A percentile compares a stretch with the other conserved stretches of the same genome.
These are phyloP conservation scores for Kuraishia molischiana DNA, from an alignment of 805 yeast species.

Conservation along the genomic window DNA sequence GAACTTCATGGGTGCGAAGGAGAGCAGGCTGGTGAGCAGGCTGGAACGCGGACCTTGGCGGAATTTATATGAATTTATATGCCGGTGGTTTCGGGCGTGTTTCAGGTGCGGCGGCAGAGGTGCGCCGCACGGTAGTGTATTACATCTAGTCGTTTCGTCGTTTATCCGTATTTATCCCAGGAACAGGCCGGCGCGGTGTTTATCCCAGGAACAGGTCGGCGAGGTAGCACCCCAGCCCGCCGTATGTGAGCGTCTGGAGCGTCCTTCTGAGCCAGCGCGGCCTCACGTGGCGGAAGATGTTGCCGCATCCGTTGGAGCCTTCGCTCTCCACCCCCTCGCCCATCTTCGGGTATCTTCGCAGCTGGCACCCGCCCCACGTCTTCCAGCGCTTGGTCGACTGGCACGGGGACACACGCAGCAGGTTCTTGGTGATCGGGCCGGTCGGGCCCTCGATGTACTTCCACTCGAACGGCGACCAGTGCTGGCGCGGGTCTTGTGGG, in stretches of 20 bases:
- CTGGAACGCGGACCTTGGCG: too few species aligned
- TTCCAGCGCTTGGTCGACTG: constrained; percentile 93
- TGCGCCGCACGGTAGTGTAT: too few species aligned
- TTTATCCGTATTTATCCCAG: constrained; percentile 27
- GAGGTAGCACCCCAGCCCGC: constrained; percentile 35
- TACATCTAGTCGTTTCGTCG: too few species aligned
- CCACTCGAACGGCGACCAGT: constrained; percentile 84
- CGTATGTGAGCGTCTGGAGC: constrained; percentile 28
- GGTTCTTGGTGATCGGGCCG: constrained; percentile 79
- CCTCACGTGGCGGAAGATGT: constrained; percentile 33
- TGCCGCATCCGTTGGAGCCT: constrained; percentile 72
- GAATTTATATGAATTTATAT: too few species aligned
- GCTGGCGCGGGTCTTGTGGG: constrained; percentile 68
- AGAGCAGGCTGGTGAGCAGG: too few species aligned
- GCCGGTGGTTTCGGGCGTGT: too few species aligned
- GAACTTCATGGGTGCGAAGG: not conserved
- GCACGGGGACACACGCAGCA: constrained; percentile 63
- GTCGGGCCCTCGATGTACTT: constrained; percentile 86
- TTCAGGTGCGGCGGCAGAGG: too few species aligned
- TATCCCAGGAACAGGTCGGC: constrained; percentile 29
- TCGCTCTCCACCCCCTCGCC: constrained; percentile 89
- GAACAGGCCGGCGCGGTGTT: constrained; percentile 25
- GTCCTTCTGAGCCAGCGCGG: constrained; percentile 31
- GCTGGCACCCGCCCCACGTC: constrained; percentile 71
- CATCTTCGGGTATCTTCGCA: constrained; percentile 61